Percentiles rank a stretch among this genome's conserved stretches.
Evolutionary conservation across 768 basidiomycete genomes (phyloP).

Genomic region (Trametes punicea): DNA sequence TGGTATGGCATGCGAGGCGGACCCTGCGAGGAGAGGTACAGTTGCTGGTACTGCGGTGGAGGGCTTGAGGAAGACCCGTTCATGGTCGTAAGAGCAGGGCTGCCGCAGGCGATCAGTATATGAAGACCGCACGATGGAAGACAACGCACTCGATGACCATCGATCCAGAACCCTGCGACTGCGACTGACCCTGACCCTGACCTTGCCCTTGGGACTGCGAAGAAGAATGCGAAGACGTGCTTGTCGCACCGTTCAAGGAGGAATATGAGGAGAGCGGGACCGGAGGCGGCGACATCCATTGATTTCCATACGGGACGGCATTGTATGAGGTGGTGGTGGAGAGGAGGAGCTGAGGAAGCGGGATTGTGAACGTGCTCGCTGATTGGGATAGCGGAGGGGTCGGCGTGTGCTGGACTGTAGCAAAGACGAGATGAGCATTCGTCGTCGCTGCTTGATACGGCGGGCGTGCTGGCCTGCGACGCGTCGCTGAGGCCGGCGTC

Average conservation of each 20-base stretch:
- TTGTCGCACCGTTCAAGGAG: constrained; percentile 75
- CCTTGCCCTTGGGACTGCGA: constrained; percentile 11
- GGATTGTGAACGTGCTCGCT: constrained; percentile 36
- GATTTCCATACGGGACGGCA: constrained; percentile 50
- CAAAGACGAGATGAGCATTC: constrained; percentile 8
- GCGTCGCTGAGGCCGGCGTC: constrained; percentile 19
- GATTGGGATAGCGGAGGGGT: constrained; percentile 40
- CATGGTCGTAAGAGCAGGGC: constrained; percentile 59
- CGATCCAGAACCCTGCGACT: constrained; percentile 32
- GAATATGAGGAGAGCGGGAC: constrained; percentile 73
- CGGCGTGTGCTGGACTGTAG: constrained; percentile 31
- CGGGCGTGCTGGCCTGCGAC: constrained; percentile 7
- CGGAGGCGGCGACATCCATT: constrained; percentile 31
- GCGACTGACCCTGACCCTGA: constrained; percentile 14
- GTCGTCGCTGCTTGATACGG: background rate
- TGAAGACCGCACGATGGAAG: background rate
- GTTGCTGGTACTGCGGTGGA: constrained; percentile 43
- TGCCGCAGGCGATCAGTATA: constrained; percentile 27
- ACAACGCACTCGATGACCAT: constrained; percentile 70
- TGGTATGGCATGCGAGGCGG: constrained; percentile 35
- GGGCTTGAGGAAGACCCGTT: constrained; percentile 44
- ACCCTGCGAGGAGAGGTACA: constrained; percentile 34
- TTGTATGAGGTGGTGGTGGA: constrained; percentile 44
- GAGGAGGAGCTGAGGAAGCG: constrained; percentile 37
- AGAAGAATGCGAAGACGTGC: constrained; percentile 35